Evolutionary conservation across 176 grass and related monocot genomes (phyloP), one percentile per base, ranked within the genome.

Genomic region (Avena eriantha): DNA sequence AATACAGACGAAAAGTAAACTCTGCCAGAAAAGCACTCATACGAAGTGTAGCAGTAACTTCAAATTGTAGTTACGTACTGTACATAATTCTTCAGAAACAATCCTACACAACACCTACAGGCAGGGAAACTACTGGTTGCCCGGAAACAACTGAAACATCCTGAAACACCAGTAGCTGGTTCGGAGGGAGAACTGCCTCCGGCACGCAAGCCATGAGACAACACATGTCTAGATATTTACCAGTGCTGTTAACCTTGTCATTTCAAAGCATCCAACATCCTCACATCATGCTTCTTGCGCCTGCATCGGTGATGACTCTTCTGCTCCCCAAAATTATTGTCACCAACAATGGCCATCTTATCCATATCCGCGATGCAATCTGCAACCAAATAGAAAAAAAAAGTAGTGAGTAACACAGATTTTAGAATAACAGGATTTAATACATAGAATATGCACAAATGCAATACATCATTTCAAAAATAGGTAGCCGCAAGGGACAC

Each of bases 281-380:
- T 91, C 81, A 88, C 87, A 63, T 95, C 93, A 76, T 95, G 88
- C 84, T 89, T 95, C 81, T 83, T 90, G 11, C 93, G 91, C 60
- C 93, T 93, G 59, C 91, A 78, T 3, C 91, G 88, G 73, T 93
- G 81, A 84, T 93, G 91, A 70, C 84, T 89, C 84, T 95, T 95
- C 82, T 95, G 93, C 86, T 93, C 93, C 39, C 86, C 80, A 87
- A 95, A 95, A 74, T 89, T 91, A 78, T 50, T 89, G 45, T 93
- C 89, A 21, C 84, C 81, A 17, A 45, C 74, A 73, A 93, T 89
- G 17, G 35, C 87, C 91, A 93, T 95, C 74, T 89, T 83, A 80
- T 85, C 85, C 67, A 88, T 87, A 79, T 91, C 89, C 83, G 86
- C 50, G 24, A 76, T 48, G 71, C 83, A 85, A 50, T 85, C 83